Base-by-base conservation (phyloP, 2,329 filamentous ascomycete genomes). In the Trichoderma cornu-damae region DNA sequence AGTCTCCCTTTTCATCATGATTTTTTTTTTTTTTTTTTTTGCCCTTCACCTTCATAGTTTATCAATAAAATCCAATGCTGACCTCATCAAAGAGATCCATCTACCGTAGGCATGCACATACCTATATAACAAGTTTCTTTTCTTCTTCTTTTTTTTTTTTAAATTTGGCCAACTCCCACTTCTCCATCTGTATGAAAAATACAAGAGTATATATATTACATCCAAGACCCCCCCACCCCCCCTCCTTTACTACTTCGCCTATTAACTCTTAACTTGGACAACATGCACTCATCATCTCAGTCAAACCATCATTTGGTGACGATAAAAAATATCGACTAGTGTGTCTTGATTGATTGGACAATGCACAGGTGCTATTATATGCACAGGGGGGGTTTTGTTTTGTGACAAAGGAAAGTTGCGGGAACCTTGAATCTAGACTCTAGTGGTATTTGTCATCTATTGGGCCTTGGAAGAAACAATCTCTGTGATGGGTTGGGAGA, bases 381-480 rank as follows among this genome's bases (percentile, higher is more conserved):
- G 73, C 74, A 81, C 77, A 80, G 73, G 76, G 73, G 76, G 53
- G 53, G 73, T 76, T n/a, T 42, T 49, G 61, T 38, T 49, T 42
- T 59, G 69, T 68, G 68, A 80, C 77, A 81, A 80, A 82, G 73
- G 75, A 74, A 80, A 80, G 18, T 66, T 65, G 64, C 63, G 63
- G 65, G 64, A 62, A 66, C 69, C 67, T 71, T 70, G 66, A 65
- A 63, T 70, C 64, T 67, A 67, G 63, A 66, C 69, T 73, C 68
- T 68, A 68, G 64, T 62, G 60, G 43, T 65, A 47, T 55, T 66
- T 64, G 62, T 68, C 68, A 72, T 79, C 75, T 85, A 86, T 82
- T 85, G 77, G 65, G 81, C 73, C 77, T 86, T 86, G 70, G 81
- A 75, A 61, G 80, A 75, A 67, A 86, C 77, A 68, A 86, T 86